A percentile compares a stretch with the other conserved stretches of the same genome.
Evolutionary conservation across 2,329 filamentous ascomycete species (phyloP).

Genomic region (Alternaria conjuncta): DNA sequence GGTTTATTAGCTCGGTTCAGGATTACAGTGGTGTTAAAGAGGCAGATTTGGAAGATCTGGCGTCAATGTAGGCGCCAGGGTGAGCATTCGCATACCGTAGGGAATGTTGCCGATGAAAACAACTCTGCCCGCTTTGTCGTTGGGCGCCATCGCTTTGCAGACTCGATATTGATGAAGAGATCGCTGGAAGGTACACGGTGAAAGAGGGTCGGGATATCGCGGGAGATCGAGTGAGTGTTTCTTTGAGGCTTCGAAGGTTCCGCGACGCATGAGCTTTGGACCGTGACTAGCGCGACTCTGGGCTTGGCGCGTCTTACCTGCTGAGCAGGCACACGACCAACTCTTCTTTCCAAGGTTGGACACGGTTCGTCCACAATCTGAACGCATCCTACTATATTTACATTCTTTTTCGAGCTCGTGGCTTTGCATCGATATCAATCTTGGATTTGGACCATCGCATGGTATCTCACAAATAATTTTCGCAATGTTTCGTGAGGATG

Average conservation of each 20-base stretch:
- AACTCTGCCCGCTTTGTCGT: constrained; percentile 75
- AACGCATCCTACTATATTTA: neutral
- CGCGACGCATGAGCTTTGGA: constrained; percentile 3
- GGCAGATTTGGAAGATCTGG: neutral
- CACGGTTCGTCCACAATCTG: neutral
- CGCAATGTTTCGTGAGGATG: neutral
- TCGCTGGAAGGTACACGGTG: neutral
- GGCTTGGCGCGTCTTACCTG: constrained; percentile 13
- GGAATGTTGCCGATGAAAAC: constrained; percentile 87
- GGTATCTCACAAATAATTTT: neutral
- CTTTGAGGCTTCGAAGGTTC: constrained; percentile 7
- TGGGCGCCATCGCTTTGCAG: constrained; percentile 37
- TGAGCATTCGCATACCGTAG: constrained; percentile 66
- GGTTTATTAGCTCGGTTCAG: constrained; percentile 13
- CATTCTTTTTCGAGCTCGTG: neutral
- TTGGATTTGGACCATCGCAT: neutral
- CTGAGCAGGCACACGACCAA: constrained; percentile 1
- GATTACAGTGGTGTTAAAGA: neutral
- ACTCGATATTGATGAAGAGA: neutral
- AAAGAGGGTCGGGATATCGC: neutral
- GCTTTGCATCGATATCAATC: neutral
- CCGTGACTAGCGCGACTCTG: neutral
- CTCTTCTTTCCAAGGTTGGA: neutral
- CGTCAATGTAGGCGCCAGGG: neutral
- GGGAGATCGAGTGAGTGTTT: neutral